phyloP scores from a whole-genome alignment of 805 yeast species.

The Wickerhamiella brachini region DNA sequence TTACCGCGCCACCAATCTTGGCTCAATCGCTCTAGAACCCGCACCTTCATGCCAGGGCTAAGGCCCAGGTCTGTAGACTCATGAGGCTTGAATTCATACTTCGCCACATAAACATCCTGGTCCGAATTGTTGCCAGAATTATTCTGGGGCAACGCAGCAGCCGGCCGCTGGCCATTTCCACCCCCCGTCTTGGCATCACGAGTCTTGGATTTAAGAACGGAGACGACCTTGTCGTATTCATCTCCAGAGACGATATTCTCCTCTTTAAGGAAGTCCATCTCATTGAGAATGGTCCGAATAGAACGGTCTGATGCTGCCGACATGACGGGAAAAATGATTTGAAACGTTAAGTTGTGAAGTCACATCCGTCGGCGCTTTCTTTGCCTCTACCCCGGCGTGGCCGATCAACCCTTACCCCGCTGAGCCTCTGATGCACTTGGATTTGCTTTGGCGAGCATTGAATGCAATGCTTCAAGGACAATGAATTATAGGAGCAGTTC shows the following conservation, averaged over 20 bases:
- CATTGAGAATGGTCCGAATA: constrained; percentile 58
- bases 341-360: constrained; percentile 16
- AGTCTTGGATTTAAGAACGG: constrained; percentile 35
- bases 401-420: neutral
- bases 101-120: constrained; percentile 33
- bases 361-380: neutral
- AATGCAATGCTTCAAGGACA: no score
- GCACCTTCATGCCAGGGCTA: constrained; percentile 51
- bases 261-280: constrained; percentile 65
- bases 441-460: no score
- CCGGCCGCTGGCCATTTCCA: constrained; percentile 1
- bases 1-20: constrained; percentile 88
- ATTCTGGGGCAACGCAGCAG: constrained; percentile 7
- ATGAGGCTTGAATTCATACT: constrained; percentile 62
- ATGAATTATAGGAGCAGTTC: no score
- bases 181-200: constrained; percentile 28
- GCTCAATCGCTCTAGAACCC: constrained; percentile 58
- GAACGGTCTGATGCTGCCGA: constrained; percentile 38
- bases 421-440: no score
- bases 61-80: constrained; percentile 63
- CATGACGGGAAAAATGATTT: neutral
- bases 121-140: constrained; percentile 11
- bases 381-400: neutral
- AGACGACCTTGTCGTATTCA: constrained; percentile 37
- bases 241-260: constrained; percentile 54